Evolutionary conservation across 2,329 filamentous ascomycete species (phyloP), one percentile per base, ranked within the genome.

Genomic region (Stylonectria norvegica): DNA sequence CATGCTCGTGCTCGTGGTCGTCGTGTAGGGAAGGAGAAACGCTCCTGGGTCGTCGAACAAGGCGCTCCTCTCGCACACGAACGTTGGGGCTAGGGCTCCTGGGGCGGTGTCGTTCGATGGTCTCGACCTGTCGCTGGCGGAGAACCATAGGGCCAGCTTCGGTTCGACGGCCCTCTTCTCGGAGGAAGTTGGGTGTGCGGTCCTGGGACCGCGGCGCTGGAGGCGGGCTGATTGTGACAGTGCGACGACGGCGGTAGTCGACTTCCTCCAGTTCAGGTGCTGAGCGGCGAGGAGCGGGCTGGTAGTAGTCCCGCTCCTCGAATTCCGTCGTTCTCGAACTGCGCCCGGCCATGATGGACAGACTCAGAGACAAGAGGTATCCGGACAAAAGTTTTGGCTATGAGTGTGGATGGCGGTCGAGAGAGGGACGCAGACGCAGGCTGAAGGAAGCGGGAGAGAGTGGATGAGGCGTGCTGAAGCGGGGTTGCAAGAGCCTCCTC

Each of bases 61-160:
- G 56, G 29, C 71, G 68, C 49, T 67, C 61, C 52, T 74, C 69
- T 20, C 67, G 62, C 33, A 67, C 58, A 6, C 65, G 65, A 14
- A 66, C 46, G 17, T 59, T 47, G 17, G 71, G 70, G 45, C 63
- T 67, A 42, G 68, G 72, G 36, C 66, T 71, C 36, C 69, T 66
- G 29, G 62, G 65, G 38, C 68, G 70, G 38, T 68, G 67, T 36
- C 74, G 65, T 56, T 79, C 75, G 43, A 75, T 55, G 1, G 71
- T 76, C 62, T 79, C 76, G 36, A 78, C 66, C 40, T 79, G 75
- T 32, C 75, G 69, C 50, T 73, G 64, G 36, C 76, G 71, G 34
- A 80, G 66, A 14, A 80, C 76, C 53, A 80, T 59, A 25, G 70
- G 67, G 3, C 75, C 75, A 18, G 69, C 61, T 42, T 79, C 75